Percentiles rank a stretch among this genome's conserved stretches.
These are phyloP conservation scores for Solanum sejunctum DNA, from an alignment of 257 asterid species.

Conservation along the genomic window DNA sequence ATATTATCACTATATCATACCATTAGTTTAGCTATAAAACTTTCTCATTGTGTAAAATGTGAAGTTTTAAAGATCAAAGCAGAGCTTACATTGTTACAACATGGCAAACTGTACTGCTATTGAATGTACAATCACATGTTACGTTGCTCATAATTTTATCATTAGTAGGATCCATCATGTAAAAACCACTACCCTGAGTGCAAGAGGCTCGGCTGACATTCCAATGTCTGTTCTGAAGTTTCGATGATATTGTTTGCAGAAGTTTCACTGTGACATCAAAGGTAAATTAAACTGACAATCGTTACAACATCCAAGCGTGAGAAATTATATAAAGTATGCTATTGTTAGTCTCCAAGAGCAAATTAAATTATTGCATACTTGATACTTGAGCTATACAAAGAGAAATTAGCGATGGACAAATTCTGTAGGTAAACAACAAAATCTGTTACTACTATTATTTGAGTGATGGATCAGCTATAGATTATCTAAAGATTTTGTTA, in stretches of 20 bases:
- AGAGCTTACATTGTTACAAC: constrained; percentile 63
- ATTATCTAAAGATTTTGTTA: neutral
- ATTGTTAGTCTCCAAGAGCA: neutral
- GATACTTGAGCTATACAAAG: no score
- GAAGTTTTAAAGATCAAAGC: neutral
- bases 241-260: constrained; percentile 46
- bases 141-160: constrained; percentile 13
- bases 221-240: constrained; percentile 51
- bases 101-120: constrained; percentile 43
- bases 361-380: neutral
- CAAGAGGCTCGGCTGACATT: constrained; percentile 39
- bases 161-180: constrained; percentile 1
- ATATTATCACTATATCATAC: neutral
- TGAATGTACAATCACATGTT: constrained; percentile 52
- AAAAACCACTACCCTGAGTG: constrained; percentile 19
- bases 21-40: neutral
- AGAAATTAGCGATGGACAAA: neutral
- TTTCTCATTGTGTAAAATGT: neutral
- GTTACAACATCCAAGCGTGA: neutral
- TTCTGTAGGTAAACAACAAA: neutral
- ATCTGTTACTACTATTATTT: neutral
- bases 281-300: neutral
- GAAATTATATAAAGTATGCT: neutral
- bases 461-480: neutral
- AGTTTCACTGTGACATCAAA: constrained; percentile 37